Evolutionary conservation across 371 early-diverging fungal species (phyloP).

Genomic region (Choanephora cucurbitarum): DNA sequence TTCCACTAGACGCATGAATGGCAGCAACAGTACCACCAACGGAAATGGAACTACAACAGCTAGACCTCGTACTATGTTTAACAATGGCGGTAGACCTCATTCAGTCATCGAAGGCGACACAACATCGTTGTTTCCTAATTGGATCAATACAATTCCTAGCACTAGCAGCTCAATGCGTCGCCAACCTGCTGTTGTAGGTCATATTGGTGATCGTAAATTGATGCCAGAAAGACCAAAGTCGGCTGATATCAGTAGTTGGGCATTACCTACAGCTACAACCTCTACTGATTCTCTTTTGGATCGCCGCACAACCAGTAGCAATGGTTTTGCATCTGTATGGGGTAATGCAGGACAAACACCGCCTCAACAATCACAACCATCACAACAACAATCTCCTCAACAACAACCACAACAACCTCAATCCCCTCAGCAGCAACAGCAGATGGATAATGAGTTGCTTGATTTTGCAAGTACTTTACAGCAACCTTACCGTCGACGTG

Average conservation of each 20-base stretch:
- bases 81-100: conserved; percentile 30
- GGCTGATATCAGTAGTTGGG: conserved; percentile 68
- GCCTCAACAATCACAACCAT: conserved; percentile 14
- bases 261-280: conserved; percentile 31
- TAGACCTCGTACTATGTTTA: conserved; percentile 24
- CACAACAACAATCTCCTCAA: background rate
- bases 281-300: conserved; percentile 17
- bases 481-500: conserved; percentile 39
- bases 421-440: conserved; percentile 4
- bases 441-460: conserved; percentile 23
- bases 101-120: conserved; percentile 39
- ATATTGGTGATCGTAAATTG: conserved; percentile 31
- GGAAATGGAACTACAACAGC: conserved; percentile 9
- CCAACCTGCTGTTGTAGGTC: conserved; percentile 19
- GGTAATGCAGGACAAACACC: conserved; percentile 21
- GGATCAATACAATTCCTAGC: conserved; percentile 10
- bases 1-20: conserved; percentile 11
- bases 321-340: conserved; percentile 47
- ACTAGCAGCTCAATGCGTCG: conserved; percentile 7
- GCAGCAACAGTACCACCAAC: background rate
- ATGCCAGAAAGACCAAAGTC: conserved; percentile 55
- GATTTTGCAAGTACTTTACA: conserved; percentile 34
- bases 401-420: conserved; percentile 3
- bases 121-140: conserved; percentile 20
- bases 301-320: conserved; percentile 29